Conservation (phyloP, 768 basidiomycete species). For the Grammothele lineata region DNA sequence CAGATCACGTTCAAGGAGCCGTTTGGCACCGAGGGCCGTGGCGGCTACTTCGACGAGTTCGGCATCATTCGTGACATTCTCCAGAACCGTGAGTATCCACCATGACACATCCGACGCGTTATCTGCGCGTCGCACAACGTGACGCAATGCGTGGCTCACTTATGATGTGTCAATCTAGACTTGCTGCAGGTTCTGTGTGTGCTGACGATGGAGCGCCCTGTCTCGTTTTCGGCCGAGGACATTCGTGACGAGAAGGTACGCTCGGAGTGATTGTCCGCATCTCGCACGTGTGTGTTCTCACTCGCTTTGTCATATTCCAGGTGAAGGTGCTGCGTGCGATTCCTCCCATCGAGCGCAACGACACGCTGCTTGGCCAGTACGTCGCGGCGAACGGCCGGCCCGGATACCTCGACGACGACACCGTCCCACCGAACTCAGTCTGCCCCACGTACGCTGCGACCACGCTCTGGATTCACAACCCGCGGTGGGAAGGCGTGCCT, state of each 20-base stretch:
- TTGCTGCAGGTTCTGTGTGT: constrained; percentile 92
- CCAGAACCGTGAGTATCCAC: constrained; percentile 88
- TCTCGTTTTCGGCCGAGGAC: constrained; percentile 95
- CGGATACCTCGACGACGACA: constrained; percentile 98
- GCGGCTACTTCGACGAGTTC: constrained; percentile 99
- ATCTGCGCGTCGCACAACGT: neutral
- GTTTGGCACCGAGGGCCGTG: constrained; percentile 98
- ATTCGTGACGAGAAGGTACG: constrained; percentile 96
- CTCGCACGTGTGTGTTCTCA: constrained; percentile 16
- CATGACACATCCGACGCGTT: too few species aligned
- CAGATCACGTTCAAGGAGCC: constrained; percentile 99
- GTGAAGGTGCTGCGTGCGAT: constrained; percentile 96
- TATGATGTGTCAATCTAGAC: constrained; percentile 45
- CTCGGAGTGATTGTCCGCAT: constrained; percentile 1
- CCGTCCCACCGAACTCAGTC: constrained; percentile 85
- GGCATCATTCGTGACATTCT: constrained; percentile 97
- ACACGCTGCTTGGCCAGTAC: constrained; percentile 94
- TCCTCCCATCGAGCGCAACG: constrained; percentile 68
- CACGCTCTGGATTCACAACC: constrained; percentile 89
- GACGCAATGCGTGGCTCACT: too few species aligned
- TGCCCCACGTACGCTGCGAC: constrained; percentile 95
- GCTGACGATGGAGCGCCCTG: constrained; percentile 96
- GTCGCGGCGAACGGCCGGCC: constrained; percentile 86
- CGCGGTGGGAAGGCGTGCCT: constrained; percentile 97
- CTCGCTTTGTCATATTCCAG: constrained; percentile 35